Evolutionary conservation across 2,329 filamentous ascomycete species (phyloP).

Genomic region (Nothophoma quercina): DNA sequence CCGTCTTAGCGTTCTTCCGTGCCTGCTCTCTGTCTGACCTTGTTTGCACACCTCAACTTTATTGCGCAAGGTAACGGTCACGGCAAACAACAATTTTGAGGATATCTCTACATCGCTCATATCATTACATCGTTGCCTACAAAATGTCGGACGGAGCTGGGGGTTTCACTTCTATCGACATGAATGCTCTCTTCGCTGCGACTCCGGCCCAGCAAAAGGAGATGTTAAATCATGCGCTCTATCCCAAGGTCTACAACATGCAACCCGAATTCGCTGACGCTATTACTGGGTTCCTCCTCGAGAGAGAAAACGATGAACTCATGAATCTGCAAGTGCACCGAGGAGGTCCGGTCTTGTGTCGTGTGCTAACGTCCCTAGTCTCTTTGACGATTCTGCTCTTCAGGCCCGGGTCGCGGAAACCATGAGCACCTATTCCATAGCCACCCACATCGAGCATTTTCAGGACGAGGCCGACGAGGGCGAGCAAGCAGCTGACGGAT

Average conservation of each 20-base stretch:
- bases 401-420: conserved; percentile 97
- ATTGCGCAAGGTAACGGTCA: not conserved
- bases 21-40: not conserved
- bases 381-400: conserved; percentile 87
- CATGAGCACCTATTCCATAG: conserved; percentile 93
- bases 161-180: not conserved
- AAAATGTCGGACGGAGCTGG: not conserved
- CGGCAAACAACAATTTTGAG: not conserved
- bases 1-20: not conserved
- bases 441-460: conserved; percentile 95
- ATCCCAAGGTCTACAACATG: conserved; percentile 95
- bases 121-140: not conserved
- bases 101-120: not conserved
- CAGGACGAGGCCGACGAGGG: conserved; percentile 71
- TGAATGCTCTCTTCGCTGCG: not conserved
- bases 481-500: conserved; percentile 34
- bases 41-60: not conserved
- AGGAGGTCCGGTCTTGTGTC: conserved; percentile 27
- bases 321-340: conserved; percentile 83
- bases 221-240: conserved; percentile 95
- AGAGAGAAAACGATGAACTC: conserved; percentile 97
- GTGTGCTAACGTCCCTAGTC: conserved; percentile 63
- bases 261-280: conserved; percentile 97
- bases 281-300: conserved; percentile 99
- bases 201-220: conserved; percentile 70